Evolutionary conservation across 139 green algal species (phyloP).

Genomic region (Eudorina sp.): DNA sequence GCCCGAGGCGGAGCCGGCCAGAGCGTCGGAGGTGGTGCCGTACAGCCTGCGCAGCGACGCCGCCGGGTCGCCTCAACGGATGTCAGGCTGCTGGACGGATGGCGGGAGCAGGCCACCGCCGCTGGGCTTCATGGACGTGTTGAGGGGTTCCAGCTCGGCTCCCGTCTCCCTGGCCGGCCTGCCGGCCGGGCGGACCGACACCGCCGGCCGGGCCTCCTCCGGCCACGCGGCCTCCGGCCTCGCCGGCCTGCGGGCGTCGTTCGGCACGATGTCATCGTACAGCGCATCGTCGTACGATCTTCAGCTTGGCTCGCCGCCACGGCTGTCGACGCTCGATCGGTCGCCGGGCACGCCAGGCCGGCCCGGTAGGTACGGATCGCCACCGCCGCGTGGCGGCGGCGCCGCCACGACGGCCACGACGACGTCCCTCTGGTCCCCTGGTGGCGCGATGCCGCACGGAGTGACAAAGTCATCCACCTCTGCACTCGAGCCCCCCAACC

Average conservation of each 20-base stretch:
- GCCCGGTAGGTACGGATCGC: not conserved
- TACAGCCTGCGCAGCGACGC: not conserved
- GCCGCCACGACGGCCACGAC: too few relatives aligned
- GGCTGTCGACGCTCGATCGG: not conserved
- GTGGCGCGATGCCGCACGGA: too few relatives aligned
- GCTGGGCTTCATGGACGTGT: too few relatives aligned
- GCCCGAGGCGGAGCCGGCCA: too few relatives aligned
- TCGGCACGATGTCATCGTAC: not conserved
- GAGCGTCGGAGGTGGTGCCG: not conserved
- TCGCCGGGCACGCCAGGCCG: not conserved
- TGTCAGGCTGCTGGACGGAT: not conserved
- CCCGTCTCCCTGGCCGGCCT: too few relatives aligned
- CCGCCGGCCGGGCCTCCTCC: too few relatives aligned
- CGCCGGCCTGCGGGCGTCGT: not conserved
- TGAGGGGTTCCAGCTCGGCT: too few relatives aligned
- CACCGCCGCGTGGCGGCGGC: not conserved
- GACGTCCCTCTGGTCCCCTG: not conserved
- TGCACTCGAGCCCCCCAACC: too few relatives aligned
- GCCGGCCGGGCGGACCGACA: too few relatives aligned
- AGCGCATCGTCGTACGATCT: not conserved
- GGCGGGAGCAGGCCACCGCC: not conserved
- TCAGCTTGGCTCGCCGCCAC: not conserved
- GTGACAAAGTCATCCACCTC: too few relatives aligned
- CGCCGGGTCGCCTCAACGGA: not conserved
- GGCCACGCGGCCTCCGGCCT: too few relatives aligned